These are phyloP conservation scores for Camptophora hylomeconis DNA, from an alignment of 2,329 filamentous ascomycete species.

Conservation along the genomic window DNA sequence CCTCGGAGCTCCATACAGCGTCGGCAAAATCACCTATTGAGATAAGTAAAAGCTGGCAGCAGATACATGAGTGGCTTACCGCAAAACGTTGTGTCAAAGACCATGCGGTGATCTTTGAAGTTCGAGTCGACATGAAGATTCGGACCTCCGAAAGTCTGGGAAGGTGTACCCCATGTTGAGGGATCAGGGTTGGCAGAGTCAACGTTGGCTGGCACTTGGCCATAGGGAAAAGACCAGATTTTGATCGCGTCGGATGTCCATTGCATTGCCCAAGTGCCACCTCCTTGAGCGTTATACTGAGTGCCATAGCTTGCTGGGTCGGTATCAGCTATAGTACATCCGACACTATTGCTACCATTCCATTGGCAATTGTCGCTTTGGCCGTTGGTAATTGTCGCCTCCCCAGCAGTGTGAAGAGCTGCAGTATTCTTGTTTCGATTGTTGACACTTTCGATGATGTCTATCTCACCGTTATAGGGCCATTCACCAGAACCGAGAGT, in stretches of 20 bases:
- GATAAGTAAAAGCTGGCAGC: not conserved
- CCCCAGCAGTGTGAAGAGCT: slow-evolving; percentile 34
- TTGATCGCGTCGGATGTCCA: slow-evolving; percentile 63
- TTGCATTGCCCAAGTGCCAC: slow-evolving; percentile 59
- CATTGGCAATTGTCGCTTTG: slow-evolving; percentile 29
- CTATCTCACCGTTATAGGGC: slow-evolving; percentile 35
- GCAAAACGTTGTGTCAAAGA: slow-evolving; percentile 43
- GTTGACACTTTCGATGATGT: slow-evolving; percentile 42
- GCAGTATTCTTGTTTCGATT: slow-evolving; percentile 27
- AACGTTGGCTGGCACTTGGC: slow-evolving; percentile 33
- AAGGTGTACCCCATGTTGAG: slow-evolving; percentile 31
- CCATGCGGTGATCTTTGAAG: slow-evolving; percentile 28
- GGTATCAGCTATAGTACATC: slow-evolving; percentile 26
- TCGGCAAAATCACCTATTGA: slow-evolving; percentile 39
- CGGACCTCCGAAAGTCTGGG: slow-evolving; percentile 25
- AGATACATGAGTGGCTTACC: slow-evolving; percentile 4
- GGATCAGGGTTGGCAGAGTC: slow-evolving; percentile 21
- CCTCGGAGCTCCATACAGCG: slow-evolving; percentile 34
- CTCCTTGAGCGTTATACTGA: slow-evolving; percentile 38
- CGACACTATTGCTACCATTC: slow-evolving; percentile 24
- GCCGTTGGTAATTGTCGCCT: slow-evolving; percentile 28
- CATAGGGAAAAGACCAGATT: slow-evolving; percentile 48
- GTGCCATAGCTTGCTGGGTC: slow-evolving; percentile 31
- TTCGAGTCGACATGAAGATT: slow-evolving; percentile 27
- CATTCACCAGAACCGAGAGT: slow-evolving; percentile 29